phyloP scores from a whole-genome alignment of 1,284 basidiomycete genomes.

The Trichosporon faecale region DNA sequence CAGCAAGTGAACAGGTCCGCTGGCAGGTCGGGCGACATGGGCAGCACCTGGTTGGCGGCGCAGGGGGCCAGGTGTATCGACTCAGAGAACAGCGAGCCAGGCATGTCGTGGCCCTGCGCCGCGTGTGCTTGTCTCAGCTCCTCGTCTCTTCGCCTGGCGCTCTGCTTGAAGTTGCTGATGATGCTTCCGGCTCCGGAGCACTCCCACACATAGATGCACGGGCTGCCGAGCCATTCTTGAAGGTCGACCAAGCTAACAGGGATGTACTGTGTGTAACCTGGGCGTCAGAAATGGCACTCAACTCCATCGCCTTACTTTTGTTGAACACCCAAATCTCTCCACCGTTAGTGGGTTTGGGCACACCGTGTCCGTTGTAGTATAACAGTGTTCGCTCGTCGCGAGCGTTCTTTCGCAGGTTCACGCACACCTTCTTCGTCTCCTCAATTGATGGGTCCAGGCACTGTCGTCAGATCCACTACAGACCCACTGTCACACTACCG shows the following conservation, averaged over 20 bases:
- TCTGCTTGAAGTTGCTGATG: conserved; percentile 82
- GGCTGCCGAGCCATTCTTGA: conserved; percentile 86
- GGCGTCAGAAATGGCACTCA: conserved; percentile 12
- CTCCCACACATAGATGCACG: conserved; percentile 98
- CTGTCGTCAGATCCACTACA: conserved; percentile 36
- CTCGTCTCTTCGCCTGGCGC: conserved; percentile 79
- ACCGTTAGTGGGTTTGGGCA: conserved; percentile 92
- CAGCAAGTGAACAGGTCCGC: conserved; percentile 98
- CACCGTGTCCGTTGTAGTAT: conserved; percentile 98
- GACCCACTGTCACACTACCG: conserved; percentile 1
- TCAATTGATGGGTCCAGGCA: conserved; percentile 94
- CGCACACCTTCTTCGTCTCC: conserved; percentile 86
- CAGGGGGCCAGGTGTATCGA: conserved; percentile 96
- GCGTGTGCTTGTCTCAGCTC: conserved; percentile 55
- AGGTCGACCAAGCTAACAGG: conserved; percentile 91
- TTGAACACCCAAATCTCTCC: conserved; percentile 99
- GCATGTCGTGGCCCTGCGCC: conserved; percentile 54
- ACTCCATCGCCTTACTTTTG: conserved; percentile 55
- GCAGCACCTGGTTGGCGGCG: conserved; percentile 82
- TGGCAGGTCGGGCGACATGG: conserved; percentile 92
- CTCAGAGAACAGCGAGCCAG: conserved; percentile 70
- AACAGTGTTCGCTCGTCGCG: conserved; percentile 93
- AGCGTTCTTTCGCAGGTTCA: conserved; percentile 77
- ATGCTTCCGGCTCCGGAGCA: conserved; percentile 95
- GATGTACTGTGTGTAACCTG: conserved; percentile 93